Conservation (phyloP, 208 protist species). For the Crithidia acanthocephali region DNA sequence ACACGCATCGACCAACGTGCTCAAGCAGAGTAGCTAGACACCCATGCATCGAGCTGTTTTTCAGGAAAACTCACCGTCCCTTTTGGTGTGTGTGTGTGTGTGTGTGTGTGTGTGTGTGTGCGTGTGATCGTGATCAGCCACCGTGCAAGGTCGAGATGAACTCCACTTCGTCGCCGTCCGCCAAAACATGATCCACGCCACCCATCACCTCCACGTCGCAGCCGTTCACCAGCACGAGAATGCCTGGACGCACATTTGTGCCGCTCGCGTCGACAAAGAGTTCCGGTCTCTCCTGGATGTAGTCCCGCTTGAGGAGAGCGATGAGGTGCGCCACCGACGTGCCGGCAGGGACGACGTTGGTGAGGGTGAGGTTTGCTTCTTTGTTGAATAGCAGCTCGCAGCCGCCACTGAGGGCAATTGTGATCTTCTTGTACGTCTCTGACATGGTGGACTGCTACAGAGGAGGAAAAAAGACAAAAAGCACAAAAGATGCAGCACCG, state of each 20-base stretch:
- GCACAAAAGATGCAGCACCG: constrained; percentile 15
- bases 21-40: not conserved
- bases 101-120: no score
- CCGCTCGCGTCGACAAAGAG: constrained; percentile 77
- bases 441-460: not conserved
- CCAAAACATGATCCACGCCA: constrained; percentile 78
- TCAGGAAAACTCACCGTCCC: not conserved
- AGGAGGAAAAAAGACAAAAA: constrained; percentile 9
- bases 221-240: constrained; percentile 94
- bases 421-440: constrained; percentile 36
- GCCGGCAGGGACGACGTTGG: constrained; percentile 42
- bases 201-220: constrained; percentile 93
- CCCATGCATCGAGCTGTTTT: no score
- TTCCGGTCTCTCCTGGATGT: constrained; percentile 75
- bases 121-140: constrained; percentile 73
- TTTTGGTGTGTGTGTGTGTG: not conserved
- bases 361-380: constrained; percentile 34
- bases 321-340: constrained; percentile 61
- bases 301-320: constrained; percentile 47
- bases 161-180: constrained; percentile 87
- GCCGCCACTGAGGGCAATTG: constrained; percentile 65
- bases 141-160: constrained; percentile 96
- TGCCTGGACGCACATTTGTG: constrained; percentile 83
- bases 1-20: no score
- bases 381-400: constrained; percentile 88